Base-by-base conservation (phyloP, 495 filamentous ascomycete species). In the Hamigera avellanea region DNA sequence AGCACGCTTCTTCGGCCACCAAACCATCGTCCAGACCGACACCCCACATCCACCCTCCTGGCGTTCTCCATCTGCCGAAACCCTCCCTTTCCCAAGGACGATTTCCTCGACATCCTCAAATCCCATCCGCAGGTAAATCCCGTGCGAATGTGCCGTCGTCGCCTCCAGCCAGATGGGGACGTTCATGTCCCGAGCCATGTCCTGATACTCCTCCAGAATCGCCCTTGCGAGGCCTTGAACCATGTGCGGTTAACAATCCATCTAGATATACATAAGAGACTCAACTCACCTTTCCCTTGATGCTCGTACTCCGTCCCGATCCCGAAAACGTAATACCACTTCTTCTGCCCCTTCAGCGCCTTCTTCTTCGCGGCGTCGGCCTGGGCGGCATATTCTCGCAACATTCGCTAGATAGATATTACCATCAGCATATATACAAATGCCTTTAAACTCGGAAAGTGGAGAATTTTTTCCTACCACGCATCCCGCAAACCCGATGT, bases 141-240 rank as follows among this genome's bases (percentile, higher is more conserved):
- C 32, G 2, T 48, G 47, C 0, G 53, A 53, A 16, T 35, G 26
- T 8, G 42, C 21, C 6, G 42, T 48, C 4, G 53, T 53, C 12
- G 53, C 53, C 31, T 56, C 53, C 2, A 56, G 50, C 50, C 50
- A 56, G 9, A 56, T 56, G 0, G 53, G 53, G 2, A 53, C 30
- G n/a, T 52, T 45, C 8, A 50, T 45, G 0, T 36, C 14, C 17
- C 40, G 38, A 2, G 50, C 53, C 6, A 19, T 41, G 3, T 36
- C 26, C 26, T 53, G 50, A 21, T 53, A 37, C 3, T 53, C 19
- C 0, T 18, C 37, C 19, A 56, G 43, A 12, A 56, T 53, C 1
- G 43, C 41, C 36, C 45, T 53, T 0, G 50, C 53, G 15, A 56
- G 48, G 2, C 53, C 53, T 56, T 2, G 5, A 13, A 6, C 6